Base-by-base conservation (phyloP, 169 alveolate genomes). In the Cryptosporidium viatorum region DNA sequence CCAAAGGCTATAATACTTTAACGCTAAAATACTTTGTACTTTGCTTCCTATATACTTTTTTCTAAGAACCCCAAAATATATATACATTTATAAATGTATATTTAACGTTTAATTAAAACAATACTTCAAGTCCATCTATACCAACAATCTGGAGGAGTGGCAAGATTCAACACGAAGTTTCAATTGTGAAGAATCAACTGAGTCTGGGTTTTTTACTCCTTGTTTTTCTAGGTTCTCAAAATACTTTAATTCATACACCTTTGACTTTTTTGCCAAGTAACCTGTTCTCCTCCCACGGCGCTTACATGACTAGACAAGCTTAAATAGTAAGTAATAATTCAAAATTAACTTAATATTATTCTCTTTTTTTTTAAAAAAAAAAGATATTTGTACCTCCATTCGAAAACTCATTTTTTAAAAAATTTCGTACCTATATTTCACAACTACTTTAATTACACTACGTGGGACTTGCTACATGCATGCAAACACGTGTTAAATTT, bases 261-360 rank as follows among this genome's bases (percentile, higher is more conserved):
- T 65, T 65, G 71, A 65, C 71, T 65, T 65, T 65, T 65, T n/a
- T 35, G 71, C 71, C 71, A 31, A 33, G 71, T n/a, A 65, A 65
- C 31, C 23, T 65, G 33, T 29, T 65, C 71, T 65, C 71, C 71
- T 59, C 71, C 71, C 71, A 65, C 71, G 71, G 71, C 71, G 71
- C 71, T 62, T 31, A 65, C 71, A 65, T 65, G 71, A 65, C 71
- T 65, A 65, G 71, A 65, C 71, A 65, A 65, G 12, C 50, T 65
- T 12, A 26, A 55, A 55, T n/a, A 55, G 67, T 37, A 65, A 65
- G 71, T 65, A 65, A 65, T 65, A 51, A n/a, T 26, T 55, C 67
- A 26, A n/a, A 50, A 55, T 26, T 3, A 48, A 48, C 55, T 48
- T 48, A 18, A 48, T 48, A 14, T 43, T 43, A 12, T 48, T 48